phyloP scores from a whole-genome alignment of 2,329 filamentous ascomycete species.

The Lecanicillium sp. region DNA sequence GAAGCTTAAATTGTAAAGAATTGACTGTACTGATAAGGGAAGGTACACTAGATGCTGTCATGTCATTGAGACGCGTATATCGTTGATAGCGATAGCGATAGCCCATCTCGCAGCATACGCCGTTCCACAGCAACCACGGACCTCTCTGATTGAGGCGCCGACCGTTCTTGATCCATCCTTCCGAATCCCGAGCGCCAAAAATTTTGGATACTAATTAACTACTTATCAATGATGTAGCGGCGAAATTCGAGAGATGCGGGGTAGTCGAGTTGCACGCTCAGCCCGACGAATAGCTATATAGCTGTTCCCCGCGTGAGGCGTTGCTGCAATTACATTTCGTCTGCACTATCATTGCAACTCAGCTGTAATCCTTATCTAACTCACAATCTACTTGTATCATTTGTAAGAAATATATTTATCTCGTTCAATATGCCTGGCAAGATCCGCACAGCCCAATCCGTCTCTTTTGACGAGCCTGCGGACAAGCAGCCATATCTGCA shows the following conservation, averaged over 20 bases:
- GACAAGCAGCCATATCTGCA: constrained; percentile 64
- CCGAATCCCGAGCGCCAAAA: constrained; percentile 10
- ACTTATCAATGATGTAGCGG: constrained; percentile 4
- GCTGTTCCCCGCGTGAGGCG: constrained; percentile 1
- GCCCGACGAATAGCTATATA: neutral
- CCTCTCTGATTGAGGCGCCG: neutral
- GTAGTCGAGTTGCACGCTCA: neutral
- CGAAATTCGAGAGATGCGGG: neutral
- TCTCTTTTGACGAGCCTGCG: constrained; percentile 67
- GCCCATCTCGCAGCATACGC: no score
- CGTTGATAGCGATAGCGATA: no score
- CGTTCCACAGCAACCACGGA: no score
- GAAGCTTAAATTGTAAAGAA: no score
- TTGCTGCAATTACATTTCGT: no score
- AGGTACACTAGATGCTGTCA: no score
- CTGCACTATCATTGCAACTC: neutral
- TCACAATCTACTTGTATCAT: neutral
- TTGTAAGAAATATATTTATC: neutral
- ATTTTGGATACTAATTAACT: no score
- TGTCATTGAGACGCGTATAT: no score
- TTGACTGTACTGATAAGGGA: no score
- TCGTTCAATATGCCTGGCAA: constrained; percentile 27
- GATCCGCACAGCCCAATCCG: constrained; percentile 67
- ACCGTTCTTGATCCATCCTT: neutral
- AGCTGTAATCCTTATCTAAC: neutral